A percentile compares a stretch with the other conserved stretches of the same genome.
phyloP scores from a whole-genome alignment of 768 basidiomycete species.

The Nidularia pulvinata region DNA sequence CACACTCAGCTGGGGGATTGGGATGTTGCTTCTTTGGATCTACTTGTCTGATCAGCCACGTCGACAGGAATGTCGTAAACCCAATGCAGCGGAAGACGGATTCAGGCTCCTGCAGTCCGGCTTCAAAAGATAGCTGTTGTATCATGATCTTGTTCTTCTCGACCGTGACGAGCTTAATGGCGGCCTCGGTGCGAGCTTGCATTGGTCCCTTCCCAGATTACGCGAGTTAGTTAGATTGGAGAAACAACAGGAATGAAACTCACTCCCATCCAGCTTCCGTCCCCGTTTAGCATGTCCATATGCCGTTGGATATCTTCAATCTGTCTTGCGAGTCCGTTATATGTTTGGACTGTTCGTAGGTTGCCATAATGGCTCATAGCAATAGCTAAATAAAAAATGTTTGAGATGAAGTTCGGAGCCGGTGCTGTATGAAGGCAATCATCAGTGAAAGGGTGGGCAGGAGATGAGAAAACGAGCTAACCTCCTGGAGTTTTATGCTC shows the following conservation, averaged over 20 bases:
- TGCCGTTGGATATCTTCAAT: slow-evolving; percentile 77
- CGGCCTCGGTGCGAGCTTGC: slow-evolving; percentile 76
- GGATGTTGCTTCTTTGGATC: slow-evolving; percentile 86
- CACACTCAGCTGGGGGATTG: slow-evolving; percentile 62
- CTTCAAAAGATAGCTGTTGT: slow-evolving; percentile 80
- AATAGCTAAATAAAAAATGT: slow-evolving; percentile 88
- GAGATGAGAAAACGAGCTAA: slow-evolving; percentile 12
- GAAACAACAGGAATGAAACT: slow-evolving; percentile 16
- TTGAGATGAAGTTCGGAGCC: slow-evolving; percentile 90
- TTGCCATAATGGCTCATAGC: slow-evolving; percentile 91
- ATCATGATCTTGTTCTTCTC: slow-evolving; percentile 72
- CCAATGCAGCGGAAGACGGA: slow-evolving; percentile 75
- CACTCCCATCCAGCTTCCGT: slow-evolving; percentile 85
- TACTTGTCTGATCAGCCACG: slow-evolving; percentile 90
- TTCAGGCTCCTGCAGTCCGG: slow-evolving; percentile 87
- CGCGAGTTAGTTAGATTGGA: not conserved
- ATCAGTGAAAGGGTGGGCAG: not conserved
- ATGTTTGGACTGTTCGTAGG: slow-evolving; percentile 76
- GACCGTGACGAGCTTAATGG: slow-evolving; percentile 76
- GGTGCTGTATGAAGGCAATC: slow-evolving; percentile 36
- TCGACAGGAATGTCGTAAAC: slow-evolving; percentile 89
- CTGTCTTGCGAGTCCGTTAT: slow-evolving; percentile 73
- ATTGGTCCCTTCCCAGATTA: slow-evolving; percentile 50
- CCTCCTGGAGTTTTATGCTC: slow-evolving; percentile 44
- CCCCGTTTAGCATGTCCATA: slow-evolving; percentile 71